phyloP scores from a whole-genome alignment of 352 stramenopile genomes.

The Phytophthora hybrid region DNA sequence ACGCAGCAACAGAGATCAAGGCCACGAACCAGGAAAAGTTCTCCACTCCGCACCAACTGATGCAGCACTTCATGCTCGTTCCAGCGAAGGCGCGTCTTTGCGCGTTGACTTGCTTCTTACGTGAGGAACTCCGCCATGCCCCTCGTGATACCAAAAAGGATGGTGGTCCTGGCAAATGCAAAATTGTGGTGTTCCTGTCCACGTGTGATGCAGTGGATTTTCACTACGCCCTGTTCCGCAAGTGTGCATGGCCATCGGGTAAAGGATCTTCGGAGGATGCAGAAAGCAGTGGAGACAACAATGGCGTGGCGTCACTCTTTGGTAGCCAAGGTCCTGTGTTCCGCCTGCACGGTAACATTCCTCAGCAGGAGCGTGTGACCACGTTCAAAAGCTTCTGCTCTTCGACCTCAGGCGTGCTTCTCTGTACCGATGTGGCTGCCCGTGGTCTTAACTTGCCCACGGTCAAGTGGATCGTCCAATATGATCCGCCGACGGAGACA shows the following conservation, averaged over 20 bases:
- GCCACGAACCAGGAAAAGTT: constrained; percentile 69
- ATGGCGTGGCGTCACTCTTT: constrained; percentile 61
- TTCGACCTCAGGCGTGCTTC: constrained; percentile 91
- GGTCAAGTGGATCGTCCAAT: constrained; percentile 98
- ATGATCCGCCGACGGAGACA: constrained; percentile 98
- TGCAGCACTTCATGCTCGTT: constrained; percentile 97
- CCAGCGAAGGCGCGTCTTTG: constrained; percentile 94
- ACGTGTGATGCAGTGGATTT: constrained; percentile 98
- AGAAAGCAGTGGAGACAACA: constrained; percentile 73
- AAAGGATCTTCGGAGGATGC: constrained; percentile 86
- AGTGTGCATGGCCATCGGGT: constrained; percentile 71
- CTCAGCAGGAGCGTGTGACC: constrained; percentile 96
- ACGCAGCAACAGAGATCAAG: constrained; percentile 20
- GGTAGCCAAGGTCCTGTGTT: constrained; percentile 70
- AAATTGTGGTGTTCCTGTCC: constrained; percentile 97
- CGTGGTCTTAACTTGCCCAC: constrained; percentile 98
- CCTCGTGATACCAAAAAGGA: constrained; percentile 41
- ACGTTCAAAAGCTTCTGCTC: constrained; percentile 95
- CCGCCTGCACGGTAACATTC: constrained; percentile 96
- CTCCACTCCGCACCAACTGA: constrained; percentile 92
- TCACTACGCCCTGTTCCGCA: constrained; percentile 93
- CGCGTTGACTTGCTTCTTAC: constrained; percentile 93
- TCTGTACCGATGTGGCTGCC: constrained; percentile 99
- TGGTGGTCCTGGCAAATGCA: constrained; percentile 49
- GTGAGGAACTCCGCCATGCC: constrained; percentile 62